Percentiles rank a stretch among this genome's conserved stretches.
phyloP scores from a whole-genome alignment of 495 filamentous ascomycete genomes.

The Margaritispora aquatica region DNA sequence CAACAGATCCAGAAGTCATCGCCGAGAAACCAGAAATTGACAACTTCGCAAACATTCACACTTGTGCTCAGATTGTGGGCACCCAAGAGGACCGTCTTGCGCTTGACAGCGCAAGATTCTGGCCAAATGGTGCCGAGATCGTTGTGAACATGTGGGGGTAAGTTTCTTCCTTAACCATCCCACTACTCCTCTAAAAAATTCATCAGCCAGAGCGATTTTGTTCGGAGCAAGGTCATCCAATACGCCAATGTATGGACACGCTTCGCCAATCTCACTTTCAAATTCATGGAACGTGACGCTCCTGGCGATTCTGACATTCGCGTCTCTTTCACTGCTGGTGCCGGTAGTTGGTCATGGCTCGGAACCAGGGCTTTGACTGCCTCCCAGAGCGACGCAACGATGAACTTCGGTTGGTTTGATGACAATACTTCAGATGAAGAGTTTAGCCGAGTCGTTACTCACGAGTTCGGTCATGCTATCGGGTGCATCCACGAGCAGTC shows the following conservation, averaged over 20 bases:
- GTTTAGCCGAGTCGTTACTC: slow-evolving; percentile 14
- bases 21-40: no score
- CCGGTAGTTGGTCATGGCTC: slow-evolving; percentile 15
- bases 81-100: slow-evolving; percentile 4
- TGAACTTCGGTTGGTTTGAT: slow-evolving; percentile 19
- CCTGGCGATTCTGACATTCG: slow-evolving; percentile 15
- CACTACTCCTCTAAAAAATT: background rate
- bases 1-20: no score
- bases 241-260: slow-evolving; percentile 16
- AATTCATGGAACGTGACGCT: slow-evolving; percentile 8
- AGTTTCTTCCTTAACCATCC: background rate
- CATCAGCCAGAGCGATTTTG: slow-evolving; percentile 6
- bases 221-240: slow-evolving; percentile 12
- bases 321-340: slow-evolving; percentile 7
- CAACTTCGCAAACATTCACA: no score
- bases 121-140: slow-evolving; percentile 7
- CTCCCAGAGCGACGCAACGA: slow-evolving; percentile 8
- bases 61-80: no score
- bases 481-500: slow-evolving; percentile 25
- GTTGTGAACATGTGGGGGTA: slow-evolving; percentile 4
- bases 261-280: slow-evolving; percentile 20
- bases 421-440: slow-evolving; percentile 16
- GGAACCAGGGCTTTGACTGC: slow-evolving; percentile 4
- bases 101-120: slow-evolving; percentile 3
- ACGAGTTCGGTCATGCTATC: slow-evolving; percentile 26